Conservation (phyloP, 495 filamentous ascomycete species). For the Tuber magnatum region DNA sequence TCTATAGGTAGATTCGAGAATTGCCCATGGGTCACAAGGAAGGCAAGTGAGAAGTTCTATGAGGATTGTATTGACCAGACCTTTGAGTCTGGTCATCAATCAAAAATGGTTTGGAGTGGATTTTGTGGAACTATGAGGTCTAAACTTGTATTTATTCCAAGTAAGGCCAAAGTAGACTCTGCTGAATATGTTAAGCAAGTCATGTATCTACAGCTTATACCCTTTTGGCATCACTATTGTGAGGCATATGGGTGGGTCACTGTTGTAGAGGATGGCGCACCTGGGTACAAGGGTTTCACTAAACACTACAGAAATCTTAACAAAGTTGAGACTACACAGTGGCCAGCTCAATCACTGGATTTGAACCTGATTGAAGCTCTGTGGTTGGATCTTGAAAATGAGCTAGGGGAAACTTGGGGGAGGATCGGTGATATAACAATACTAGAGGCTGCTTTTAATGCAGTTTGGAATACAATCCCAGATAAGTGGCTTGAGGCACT, state of each 20-base stretch:
- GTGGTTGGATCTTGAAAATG: conserved; percentile 10
- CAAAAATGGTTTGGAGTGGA: no score
- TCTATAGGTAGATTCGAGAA: no score
- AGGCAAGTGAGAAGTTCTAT: no score
- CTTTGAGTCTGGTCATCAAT: no score
- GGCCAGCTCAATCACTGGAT: conserved; percentile 9
- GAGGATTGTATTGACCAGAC: no score
- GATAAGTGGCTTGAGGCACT: neutral
- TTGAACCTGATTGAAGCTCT: conserved; percentile 7
- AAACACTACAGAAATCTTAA: conserved; percentile 8
- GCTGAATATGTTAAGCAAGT: neutral
- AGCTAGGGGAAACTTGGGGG: no score
- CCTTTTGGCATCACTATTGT: conserved; percentile 1
- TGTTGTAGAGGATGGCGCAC: conserved; percentile 9
- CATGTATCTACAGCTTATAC: neutral
- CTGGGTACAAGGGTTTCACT: conserved; percentile 6
- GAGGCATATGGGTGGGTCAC: neutral
- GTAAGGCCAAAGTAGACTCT: no score
- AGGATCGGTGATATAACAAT: no score
- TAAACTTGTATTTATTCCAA: no score
- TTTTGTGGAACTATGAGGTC: no score
- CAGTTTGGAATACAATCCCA: conserved; percentile 10
- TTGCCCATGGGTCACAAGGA: no score
- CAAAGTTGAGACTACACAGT: neutral
- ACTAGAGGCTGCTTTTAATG: neutral